phyloP scores from a whole-genome alignment of 2,329 filamentous ascomycete species.

The Fusarium sp. region DNA sequence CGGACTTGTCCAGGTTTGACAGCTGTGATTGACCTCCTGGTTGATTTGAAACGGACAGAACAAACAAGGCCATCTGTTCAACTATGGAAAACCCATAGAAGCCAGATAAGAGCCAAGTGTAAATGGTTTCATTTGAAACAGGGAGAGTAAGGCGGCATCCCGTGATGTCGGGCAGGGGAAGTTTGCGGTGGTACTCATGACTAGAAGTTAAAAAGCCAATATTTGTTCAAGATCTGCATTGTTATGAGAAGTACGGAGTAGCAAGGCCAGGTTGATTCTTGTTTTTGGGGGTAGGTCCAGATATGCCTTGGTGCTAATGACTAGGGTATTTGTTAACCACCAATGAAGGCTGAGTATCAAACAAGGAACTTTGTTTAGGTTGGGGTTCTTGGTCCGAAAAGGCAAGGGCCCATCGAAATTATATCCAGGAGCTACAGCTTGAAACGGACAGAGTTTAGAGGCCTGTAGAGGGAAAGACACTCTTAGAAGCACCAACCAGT shows the following conservation, averaged over 20 bases:
- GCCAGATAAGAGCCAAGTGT: background rate
- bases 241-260: background rate
- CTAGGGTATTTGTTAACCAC: slow-evolving; percentile 6
- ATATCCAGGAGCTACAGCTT: background rate
- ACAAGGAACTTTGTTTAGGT: slow-evolving; percentile 1
- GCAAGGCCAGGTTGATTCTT: background rate
- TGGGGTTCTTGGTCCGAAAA: background rate
- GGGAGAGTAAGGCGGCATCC: background rate
- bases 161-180: background rate
- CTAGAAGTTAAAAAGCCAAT: background rate
- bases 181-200: background rate
- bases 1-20: slow-evolving; percentile 17
- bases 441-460: slow-evolving; percentile 21
- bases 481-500: background rate
- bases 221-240: background rate
- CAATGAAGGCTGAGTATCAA: slow-evolving; percentile 15
- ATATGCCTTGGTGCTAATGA: background rate
- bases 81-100: background rate
- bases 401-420: background rate
- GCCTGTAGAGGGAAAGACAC: background rate
- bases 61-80: background rate
- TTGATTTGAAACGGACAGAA: slow-evolving; percentile 16
- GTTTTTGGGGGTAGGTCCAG: background rate
- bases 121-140: slow-evolving; percentile 21
- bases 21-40: slow-evolving; percentile 2